Evolutionary conservation across 495 filamentous ascomycete genomes (phyloP), one percentile per base, ranked within the genome.

Genomic region (Xylaria nigripes): DNA sequence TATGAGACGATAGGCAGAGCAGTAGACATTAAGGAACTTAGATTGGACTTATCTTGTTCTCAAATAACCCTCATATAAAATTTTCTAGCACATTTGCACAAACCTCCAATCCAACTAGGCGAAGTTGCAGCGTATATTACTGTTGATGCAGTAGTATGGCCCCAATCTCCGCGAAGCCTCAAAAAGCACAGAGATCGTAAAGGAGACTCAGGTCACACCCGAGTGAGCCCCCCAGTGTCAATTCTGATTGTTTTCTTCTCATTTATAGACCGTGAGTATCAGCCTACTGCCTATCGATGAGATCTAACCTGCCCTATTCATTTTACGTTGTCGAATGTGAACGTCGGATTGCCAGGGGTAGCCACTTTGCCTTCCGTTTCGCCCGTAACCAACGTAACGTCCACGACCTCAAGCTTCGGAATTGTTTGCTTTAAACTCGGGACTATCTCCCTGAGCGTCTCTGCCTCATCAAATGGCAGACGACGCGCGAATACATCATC

Each of bases 381-480:
- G 25, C 90, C 82, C 38, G 76, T 73, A 23, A 89, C 68, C 54
- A 90, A 68, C 59, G 36, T 21, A 12, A 55, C 24, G 15, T 84
- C 80, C 22, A 89, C 69, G 40, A 70, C 76, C 61, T 77, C 81
- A 50, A 83, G 75, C 0, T 84, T 84, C 6, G 85, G 52, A 25
- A 55, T 82, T 24, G 81, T 81, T 61, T 81, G 78, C 76, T 81
- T 72, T 21, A 76, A 58, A 25, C 67, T 65, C 15, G 72, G 70
- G 16, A 76, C 60, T 66, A 76, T 75, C 61, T 85, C 77, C 57
- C 71, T 59, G 27, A 92, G 70, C 50, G 83, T 84, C 47, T 77
- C 80, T 15, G 85, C 70, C 60, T 98, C 93, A 57, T 95, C 86
- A 66, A 98, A 98, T 4, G 78, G 77, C 48, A 98, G 70, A 69